Evolutionary conservation across 306 rosid genomes (phyloP), one percentile per base, ranked within the genome.

Genomic region (Inga leiocalycina): DNA sequence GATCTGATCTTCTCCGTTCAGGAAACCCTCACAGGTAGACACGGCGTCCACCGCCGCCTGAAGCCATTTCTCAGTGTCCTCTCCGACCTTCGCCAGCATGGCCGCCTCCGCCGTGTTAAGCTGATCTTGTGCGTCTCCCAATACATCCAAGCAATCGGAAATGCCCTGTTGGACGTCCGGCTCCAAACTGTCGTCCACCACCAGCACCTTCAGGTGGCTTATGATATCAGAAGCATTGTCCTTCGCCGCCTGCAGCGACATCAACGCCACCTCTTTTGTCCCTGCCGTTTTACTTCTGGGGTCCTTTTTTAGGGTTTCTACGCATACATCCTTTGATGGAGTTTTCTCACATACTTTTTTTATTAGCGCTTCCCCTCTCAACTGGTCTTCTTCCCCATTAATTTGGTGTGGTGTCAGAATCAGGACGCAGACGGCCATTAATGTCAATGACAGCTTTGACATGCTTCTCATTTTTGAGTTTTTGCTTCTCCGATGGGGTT

Each of bases 31-130:
- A 8, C 90, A 88, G 54, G 86, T 76, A 1, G 39, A 41, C 35
- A 80, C 79, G 3, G 88, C 87, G 79, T 78, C 86, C 68, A 80
- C 51, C 1, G 90, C 90, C 45, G 80, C 88, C 15, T 27, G 34
- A 17, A 88, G 68, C 90, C 90, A 85, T 24, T 1, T 24, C 0
- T 49, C 17, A 0, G 84, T 52, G 17, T 80, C 87, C 3, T 24
- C 9, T 0, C 20, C 41, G 10, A 34, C 15, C 1, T 39, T 65
- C 6, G 5, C 76, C 43, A 61, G 35, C 37, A 88, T 35, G 0
- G 90, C 57, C 14, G 84, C 85, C 15, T 83, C 11, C 0, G 88
- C 75, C 3, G 83, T 86, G 20, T 85, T 75, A 10, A 85, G 83
- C 54, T 85, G 88, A 5, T 62, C 49, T 1, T 75, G 76, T 1